A percentile compares a stretch with the other conserved stretches of the same genome.
phyloP scores from a whole-genome alignment of 2,329 filamentous ascomycete species.

The Exserohilum turcica region DNA sequence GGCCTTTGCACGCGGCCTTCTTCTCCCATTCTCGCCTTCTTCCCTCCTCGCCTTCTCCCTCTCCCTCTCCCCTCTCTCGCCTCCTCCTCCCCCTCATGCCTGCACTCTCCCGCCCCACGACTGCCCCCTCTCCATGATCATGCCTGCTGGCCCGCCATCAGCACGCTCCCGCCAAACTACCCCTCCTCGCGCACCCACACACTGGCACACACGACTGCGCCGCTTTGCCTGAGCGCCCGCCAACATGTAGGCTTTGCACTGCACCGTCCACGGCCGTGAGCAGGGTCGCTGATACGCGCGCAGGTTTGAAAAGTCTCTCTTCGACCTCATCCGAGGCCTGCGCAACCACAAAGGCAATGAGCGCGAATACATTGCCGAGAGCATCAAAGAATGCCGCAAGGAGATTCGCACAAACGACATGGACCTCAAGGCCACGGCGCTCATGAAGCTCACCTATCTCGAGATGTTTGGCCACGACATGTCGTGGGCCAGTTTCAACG shows the following conservation, averaged over 20 bases:
- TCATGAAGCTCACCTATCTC: conserved; percentile 94
- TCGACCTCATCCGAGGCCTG: conserved; percentile 96
- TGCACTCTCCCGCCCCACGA: conserved; percentile 16
- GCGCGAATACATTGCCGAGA: conserved; percentile 91
- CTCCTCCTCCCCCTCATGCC: too few relatives aligned
- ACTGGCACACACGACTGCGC: conserved; percentile 24
- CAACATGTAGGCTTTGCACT: conserved; percentile 29
- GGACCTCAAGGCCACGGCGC: conserved; percentile 94
- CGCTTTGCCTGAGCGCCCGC: conserved; percentile 21
- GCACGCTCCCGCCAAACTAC: conserved; percentile 31
- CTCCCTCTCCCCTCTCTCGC: too few relatives aligned
- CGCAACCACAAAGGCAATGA: conserved; percentile 95
- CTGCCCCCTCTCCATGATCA: conserved; percentile 33
- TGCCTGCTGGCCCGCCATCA: conserved; percentile 36
- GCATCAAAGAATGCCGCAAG: conserved; percentile 89
- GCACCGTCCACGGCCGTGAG: too few relatives aligned
- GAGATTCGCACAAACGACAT: conserved; percentile 94
- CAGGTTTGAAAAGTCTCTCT: conserved; percentile 99
- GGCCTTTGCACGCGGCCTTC: too few relatives aligned
- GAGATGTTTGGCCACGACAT: conserved; percentile 99
- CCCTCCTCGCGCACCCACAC: conserved; percentile 32
- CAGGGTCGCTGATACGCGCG: conserved; percentile 12
- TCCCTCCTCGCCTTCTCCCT: too few relatives aligned
- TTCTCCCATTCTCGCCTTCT: too few relatives aligned
- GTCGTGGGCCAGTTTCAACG: conserved; percentile 99